Conservation (phyloP, 2,329 filamentous ascomycete genomes). For the Raffaelea deltoideospora region DNA sequence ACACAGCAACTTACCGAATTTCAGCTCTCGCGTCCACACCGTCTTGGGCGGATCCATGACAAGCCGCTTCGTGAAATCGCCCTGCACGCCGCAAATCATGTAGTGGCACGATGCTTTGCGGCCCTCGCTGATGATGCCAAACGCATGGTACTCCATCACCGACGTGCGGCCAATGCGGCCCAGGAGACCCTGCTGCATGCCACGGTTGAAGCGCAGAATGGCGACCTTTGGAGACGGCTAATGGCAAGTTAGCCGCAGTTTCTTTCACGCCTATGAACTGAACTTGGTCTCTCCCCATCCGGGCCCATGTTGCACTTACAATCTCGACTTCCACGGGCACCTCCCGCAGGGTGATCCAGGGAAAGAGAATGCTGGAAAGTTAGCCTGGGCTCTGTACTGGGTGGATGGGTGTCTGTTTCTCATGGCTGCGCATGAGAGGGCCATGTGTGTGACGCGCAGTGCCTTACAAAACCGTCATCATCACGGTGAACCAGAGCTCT, state of each 20-base stretch:
- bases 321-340: slow-evolving; percentile 24
- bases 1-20: slow-evolving; percentile 22
- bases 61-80: slow-evolving; percentile 23
- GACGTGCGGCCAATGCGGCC: slow-evolving; percentile 25
- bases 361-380: slow-evolving; percentile 20
- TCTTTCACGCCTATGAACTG: not conserved
- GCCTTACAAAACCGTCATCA: slow-evolving; percentile 26
- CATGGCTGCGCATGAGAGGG: too few relatives aligned
- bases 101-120: slow-evolving; percentile 20
- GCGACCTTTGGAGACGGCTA: slow-evolving; percentile 25
- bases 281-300: too few relatives aligned
- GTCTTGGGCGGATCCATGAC: slow-evolving; percentile 23
- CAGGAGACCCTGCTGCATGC: slow-evolving; percentile 25
- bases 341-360: slow-evolving; percentile 23
- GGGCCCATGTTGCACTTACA: slow-evolving; percentile 13
- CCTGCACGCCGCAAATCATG: slow-evolving; percentile 27
- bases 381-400: slow-evolving; percentile 5
- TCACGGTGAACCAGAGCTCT: slow-evolving; percentile 25
- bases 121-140: slow-evolving; percentile 25
- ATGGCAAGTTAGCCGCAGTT: not conserved
- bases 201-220: slow-evolving; percentile 22
- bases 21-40: slow-evolving; percentile 24
- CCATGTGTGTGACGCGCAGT: too few relatives aligned
- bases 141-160: slow-evolving; percentile 27
- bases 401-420: too few relatives aligned